Percentiles rank a stretch among this genome's conserved stretches.
phyloP scores from a whole-genome alignment of 176 grass and related monocot genomes.

The Dactylis glomerata region DNA sequence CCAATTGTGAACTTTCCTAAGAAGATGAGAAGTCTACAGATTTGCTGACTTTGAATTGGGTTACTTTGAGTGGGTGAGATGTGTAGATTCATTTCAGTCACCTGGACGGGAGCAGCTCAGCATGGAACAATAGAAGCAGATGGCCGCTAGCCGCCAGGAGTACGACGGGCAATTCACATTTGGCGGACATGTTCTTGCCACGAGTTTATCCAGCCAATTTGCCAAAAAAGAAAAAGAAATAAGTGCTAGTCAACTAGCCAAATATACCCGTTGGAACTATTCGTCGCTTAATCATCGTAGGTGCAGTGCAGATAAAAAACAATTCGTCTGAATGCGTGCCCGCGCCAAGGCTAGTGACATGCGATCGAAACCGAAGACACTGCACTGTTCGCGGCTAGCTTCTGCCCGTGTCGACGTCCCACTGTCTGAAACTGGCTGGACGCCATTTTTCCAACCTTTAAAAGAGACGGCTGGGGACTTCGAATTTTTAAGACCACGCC shows the following conservation, averaged over 20 bases:
- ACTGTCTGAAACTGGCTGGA: too few relatives aligned
- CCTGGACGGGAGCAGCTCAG: neutral
- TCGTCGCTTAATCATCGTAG: neutral
- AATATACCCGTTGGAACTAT: neutral
- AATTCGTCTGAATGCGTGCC: neutral
- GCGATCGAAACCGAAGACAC: neutral
- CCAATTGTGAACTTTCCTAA: too few relatives aligned
- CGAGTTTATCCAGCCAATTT: neutral
- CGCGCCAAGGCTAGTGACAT: too few relatives aligned
- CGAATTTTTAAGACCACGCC: slow-evolving; percentile 16
- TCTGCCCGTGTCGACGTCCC: neutral
- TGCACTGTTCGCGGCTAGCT: neutral
- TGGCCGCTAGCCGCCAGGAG: neutral
- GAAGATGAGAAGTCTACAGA: too few relatives aligned
- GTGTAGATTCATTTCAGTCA: neutral
- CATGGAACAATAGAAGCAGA: neutral
- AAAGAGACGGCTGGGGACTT: slow-evolving; percentile 33
- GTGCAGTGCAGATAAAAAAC: neutral
- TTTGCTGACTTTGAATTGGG: too few relatives aligned
- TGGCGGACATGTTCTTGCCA: neutral
- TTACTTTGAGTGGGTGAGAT: too few relatives aligned
- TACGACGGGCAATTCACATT: neutral
- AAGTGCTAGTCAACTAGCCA: neutral
- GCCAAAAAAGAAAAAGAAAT: neutral
- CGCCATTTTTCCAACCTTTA: neutral